Base-by-base conservation (phyloP, 129 eudicot genomes). In the Flaveria brownii region DNA sequence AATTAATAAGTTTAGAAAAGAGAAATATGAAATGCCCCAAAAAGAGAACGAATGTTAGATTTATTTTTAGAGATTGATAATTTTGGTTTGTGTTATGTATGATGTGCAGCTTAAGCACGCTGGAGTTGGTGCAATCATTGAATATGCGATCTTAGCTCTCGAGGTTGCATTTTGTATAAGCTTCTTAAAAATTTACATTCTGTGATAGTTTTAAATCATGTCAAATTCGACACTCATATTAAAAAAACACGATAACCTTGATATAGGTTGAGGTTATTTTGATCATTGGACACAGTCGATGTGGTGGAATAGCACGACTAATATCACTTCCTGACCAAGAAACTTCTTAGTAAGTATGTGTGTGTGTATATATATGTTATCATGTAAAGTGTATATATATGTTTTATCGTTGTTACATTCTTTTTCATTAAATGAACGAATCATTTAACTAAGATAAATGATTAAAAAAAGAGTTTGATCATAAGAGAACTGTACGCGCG, bases 281-380 rank as follows among this genome's bases (percentile, higher is more conserved):
- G 70, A 69, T 80, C 41, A 73, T 80, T 43, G 83, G 79, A 22
- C 83, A 73, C 42, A 43, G 74, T 73, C 79, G 75, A 80, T 80
- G 83, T 73, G 83, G 83, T 80, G 83, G 83, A 66, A 80, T 80
- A 5, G 10, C 2, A 0, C 45, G 83, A 52, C 74, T 80, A 11
- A 5, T 80, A 55, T 42, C 74, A 52, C 83, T 80, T 56, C 75
- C 83, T 0, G 61, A 80, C 2, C 13, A 46, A 23, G 51, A 80
- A 66, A 56, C 75, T 17, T 72, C 83, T 33, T 56, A 45, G 83
- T 80, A 54, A 28, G 75, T 20, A 20, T 20, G 0, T 28, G 75
- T 20, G 0, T 20, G 0, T 28, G 1, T 23, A 8, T 23, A 8
- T 52, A 22, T 65, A 1, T 18, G 22, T 22, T 59, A 7, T 61